phyloP scores from a whole-genome alignment of 768 basidiomycete species.

The Suillus weaverae region DNA sequence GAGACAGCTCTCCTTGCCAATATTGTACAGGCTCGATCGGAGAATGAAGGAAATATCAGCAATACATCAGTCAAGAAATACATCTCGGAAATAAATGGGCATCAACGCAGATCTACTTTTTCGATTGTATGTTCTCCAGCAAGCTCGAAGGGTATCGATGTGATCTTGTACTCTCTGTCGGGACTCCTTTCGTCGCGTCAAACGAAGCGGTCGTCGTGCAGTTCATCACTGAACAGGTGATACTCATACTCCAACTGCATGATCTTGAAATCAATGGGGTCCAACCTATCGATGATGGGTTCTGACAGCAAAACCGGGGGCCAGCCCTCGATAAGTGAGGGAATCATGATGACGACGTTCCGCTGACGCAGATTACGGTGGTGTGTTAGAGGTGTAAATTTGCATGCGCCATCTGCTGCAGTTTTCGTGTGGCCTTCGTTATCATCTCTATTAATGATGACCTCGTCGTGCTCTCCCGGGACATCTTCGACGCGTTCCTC shows the following conservation, averaged over 20 bases:
- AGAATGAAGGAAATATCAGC: not conserved
- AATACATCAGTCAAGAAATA: not conserved
- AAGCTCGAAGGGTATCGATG: not conserved
- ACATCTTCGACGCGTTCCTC: not conserved
- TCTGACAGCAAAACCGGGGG: not conserved
- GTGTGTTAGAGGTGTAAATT: not conserved
- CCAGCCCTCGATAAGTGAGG: constrained; percentile 1
- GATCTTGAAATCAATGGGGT: not conserved
- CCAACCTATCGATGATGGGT: not conserved
- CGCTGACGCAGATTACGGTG: not conserved
- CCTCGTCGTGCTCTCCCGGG: not conserved
- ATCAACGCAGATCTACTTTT: not conserved
- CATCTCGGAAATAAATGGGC: not conserved
- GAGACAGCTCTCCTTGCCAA: not conserved
- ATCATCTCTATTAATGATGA: not conserved
- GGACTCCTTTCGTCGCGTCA: not conserved
- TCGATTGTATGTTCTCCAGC: not conserved
- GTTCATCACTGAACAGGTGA: not conserved
- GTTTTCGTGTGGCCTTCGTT: not conserved
- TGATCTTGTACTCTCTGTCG: not conserved
- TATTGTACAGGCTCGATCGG: not conserved
- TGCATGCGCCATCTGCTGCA: not conserved
- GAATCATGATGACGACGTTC: not conserved
- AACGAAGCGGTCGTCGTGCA: not conserved
- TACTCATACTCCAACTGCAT: not conserved